Conservation (phyloP, 139 green algal genomes). For the Medakamo hakoo region DNA sequence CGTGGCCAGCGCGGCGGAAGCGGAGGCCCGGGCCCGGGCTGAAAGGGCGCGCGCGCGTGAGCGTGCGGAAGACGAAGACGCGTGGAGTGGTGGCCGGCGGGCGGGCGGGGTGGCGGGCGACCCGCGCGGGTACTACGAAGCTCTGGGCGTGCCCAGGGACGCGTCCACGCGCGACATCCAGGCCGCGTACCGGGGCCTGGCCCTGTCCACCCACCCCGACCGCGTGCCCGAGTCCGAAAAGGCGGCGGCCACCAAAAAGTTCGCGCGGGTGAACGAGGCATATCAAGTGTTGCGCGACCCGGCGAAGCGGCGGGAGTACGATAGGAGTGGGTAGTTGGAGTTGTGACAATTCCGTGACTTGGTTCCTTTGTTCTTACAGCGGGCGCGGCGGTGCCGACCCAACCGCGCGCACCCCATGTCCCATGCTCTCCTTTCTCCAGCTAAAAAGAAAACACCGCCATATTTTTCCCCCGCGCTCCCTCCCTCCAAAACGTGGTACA, state of each 20-base stretch:
- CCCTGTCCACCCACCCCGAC: conserved; percentile 3
- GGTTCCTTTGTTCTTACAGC: too few species aligned
- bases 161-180: background rate
- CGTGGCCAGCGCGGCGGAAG: background rate
- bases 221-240: conserved; percentile 1
- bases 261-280: background rate
- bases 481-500: too few species aligned
- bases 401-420: too few species aligned
- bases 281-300: conserved; percentile 5
- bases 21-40: background rate
- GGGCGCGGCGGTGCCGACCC: too few species aligned
- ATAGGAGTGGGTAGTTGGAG: background rate
- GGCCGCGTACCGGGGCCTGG: conserved; percentile 2
- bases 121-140: background rate
- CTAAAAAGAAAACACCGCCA: too few species aligned
- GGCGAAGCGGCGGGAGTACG: conserved; percentile 3
- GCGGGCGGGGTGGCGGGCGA: background rate
- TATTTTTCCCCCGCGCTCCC: too few species aligned
- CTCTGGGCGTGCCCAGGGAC: conserved; percentile 1
- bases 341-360: too few species aligned
- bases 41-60: background rate
- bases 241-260: background rate
- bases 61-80: background rate
- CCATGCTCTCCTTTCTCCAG: too few species aligned
- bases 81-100: background rate